These are phyloP conservation scores for Paspalum vaginatum DNA, from an alignment of 176 grass and related monocot species.

Conservation along the genomic window DNA sequence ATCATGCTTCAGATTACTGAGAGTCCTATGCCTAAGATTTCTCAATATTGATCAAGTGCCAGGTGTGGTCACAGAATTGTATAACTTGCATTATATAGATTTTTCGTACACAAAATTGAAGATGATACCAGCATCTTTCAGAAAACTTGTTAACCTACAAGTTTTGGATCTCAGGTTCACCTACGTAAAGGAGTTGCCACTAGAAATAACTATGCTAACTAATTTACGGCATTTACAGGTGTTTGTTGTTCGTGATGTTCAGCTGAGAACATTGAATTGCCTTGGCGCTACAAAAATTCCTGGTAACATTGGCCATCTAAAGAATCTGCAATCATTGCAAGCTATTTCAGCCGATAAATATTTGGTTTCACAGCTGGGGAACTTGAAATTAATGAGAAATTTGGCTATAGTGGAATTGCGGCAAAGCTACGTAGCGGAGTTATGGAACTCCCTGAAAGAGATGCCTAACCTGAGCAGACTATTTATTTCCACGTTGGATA, in stretches of 20 bases:
- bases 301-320: conserved; percentile 20
- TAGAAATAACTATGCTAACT: conserved; percentile 39
- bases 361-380: conserved; percentile 27
- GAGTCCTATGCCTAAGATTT: no score
- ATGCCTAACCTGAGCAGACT: conserved; percentile 43
- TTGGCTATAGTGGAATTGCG: conserved; percentile 34
- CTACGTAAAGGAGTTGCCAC: conserved; percentile 32
- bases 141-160: conserved; percentile 48
- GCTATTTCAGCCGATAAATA: conserved; percentile 32
- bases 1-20: no score
- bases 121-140: conserved; percentile 39
- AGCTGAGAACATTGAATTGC: conserved; percentile 37
- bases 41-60: no score
- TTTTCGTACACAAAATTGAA: conserved; percentile 44
- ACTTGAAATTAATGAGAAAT: conserved; percentile 37
- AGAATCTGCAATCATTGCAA: conserved; percentile 33
- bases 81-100: no score
- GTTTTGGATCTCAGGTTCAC: conserved; percentile 36
- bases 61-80: no score
- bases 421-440: conserved; percentile 14
- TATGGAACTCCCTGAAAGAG: conserved; percentile 39
- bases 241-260: neutral
- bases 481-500: neutral
- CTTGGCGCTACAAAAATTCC: conserved; percentile 4
- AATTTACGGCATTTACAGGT: conserved; percentile 50